Conservation (phyloP, 345 rosid genomes). For the Gossypium bickii region DNA sequence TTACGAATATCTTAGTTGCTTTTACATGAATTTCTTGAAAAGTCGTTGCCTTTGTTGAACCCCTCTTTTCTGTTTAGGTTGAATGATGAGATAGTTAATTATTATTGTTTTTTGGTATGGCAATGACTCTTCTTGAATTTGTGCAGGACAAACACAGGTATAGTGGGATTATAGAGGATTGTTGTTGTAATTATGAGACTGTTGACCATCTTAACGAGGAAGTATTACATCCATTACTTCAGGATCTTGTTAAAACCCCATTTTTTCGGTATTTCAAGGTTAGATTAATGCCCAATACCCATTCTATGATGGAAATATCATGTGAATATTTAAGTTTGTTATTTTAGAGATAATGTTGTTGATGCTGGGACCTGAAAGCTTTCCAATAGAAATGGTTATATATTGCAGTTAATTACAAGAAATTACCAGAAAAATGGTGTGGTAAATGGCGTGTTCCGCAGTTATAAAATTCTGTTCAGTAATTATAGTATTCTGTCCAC, state of each 20-base stretch:
- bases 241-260: slow-evolving; percentile 72
- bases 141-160: slow-evolving; percentile 45
- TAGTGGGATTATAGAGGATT: slow-evolving; percentile 79
- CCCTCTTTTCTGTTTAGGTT: background rate
- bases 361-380: background rate
- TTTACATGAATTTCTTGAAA: background rate
- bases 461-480: background rate
- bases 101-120: background rate
- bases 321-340: background rate
- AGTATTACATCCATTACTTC: slow-evolving; percentile 71
- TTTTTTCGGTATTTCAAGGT: slow-evolving; percentile 37
- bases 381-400: background rate
- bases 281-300: background rate
- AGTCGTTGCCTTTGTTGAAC: background rate
- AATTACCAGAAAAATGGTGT: background rate
- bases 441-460: background rate
- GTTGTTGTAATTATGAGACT: slow-evolving; percentile 87
- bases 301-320: background rate
- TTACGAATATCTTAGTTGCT: slow-evolving; percentile 1
- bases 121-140: background rate
- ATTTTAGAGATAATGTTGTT: background rate
- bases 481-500: background rate
- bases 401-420: background rate
- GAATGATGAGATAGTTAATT: background rate
- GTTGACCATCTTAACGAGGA: slow-evolving; percentile 62